phyloP scores from a whole-genome alignment of 148 eudicot species.

The Chenopodium suecicum region DNA sequence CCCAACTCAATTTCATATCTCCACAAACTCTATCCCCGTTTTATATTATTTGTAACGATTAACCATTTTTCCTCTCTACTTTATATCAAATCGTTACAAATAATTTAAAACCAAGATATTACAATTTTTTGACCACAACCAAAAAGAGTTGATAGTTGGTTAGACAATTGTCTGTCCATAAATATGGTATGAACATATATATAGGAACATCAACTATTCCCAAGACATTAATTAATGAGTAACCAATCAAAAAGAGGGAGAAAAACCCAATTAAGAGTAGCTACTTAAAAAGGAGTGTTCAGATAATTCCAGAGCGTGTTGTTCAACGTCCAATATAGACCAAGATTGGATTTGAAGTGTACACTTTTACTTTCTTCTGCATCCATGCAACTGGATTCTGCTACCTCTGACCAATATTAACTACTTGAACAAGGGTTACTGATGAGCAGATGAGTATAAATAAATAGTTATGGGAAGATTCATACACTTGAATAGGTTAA shows the following conservation, averaged over 20 bases:
- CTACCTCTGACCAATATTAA: conserved; percentile 19
- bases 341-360: neutral
- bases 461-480: conserved; percentile 25
- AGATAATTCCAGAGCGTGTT: conserved; percentile 1
- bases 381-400: conserved; percentile 27
- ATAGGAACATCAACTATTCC: conserved; percentile 1
- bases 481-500: neutral
- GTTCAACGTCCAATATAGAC: conserved; percentile 14
- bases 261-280: neutral
- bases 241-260: neutral
- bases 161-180: conserved; percentile 12
- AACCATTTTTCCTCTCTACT: too few species aligned
- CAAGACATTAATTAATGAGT: conserved; percentile 3
- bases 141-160: neutral
- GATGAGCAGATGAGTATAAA: neutral
- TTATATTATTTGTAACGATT: too few species aligned
- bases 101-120: too few species aligned
- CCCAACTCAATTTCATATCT: too few species aligned
- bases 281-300: neutral
- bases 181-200: neutral
- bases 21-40: too few species aligned
- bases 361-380: neutral
- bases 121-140: too few species aligned
- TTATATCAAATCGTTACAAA: too few species aligned
- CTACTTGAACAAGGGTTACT: conserved; percentile 10